phyloP scores from a whole-genome alignment of 768 basidiomycete genomes.

The Hericium erinaceus region DNA sequence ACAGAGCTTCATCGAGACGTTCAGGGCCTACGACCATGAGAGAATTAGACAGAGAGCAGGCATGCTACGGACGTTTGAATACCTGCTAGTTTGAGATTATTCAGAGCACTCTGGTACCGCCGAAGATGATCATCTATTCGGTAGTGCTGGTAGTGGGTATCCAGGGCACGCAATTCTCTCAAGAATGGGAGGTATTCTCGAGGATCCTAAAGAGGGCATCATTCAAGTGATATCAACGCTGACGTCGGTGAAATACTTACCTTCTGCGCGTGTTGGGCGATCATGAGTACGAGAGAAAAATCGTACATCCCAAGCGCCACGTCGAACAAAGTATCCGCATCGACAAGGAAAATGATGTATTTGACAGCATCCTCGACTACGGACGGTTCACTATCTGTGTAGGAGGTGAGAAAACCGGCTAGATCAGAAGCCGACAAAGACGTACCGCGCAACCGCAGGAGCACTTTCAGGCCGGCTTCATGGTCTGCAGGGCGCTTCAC shows the following conservation, averaged over 20 bases:
- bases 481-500: slow-evolving; percentile 88
- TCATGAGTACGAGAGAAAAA: slow-evolving; percentile 89
- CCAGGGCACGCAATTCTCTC: slow-evolving; percentile 73
- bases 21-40: slow-evolving; percentile 38
- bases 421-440: background rate
- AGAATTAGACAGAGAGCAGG: background rate
- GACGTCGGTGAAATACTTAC: slow-evolving; percentile 28
- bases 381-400: slow-evolving; percentile 48
- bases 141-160: slow-evolving; percentile 77
- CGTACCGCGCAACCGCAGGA: slow-evolving; percentile 73
- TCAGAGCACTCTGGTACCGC: slow-evolving; percentile 64
- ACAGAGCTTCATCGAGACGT: slow-evolving; percentile 70
- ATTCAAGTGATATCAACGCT: background rate
- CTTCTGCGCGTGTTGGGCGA: slow-evolving; percentile 96
- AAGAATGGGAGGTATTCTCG: slow-evolving; percentile 97
- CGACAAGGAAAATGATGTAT: slow-evolving; percentile 96
- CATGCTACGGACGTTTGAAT: background rate
- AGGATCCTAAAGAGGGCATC: slow-evolving; percentile 62
- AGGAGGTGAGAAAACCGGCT: background rate
- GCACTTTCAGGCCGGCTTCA: slow-evolving; percentile 68
- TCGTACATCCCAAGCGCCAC: slow-evolving; percentile 98
- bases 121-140: slow-evolving; percentile 89
- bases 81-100: slow-evolving; percentile 68
- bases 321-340: slow-evolving; percentile 85
- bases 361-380: slow-evolving; percentile 95